A percentile compares a stretch with the other conserved stretches of the same genome.
phyloP scores from a whole-genome alignment of 73 alveolate species.

The Stentor coeruleus region DNA sequence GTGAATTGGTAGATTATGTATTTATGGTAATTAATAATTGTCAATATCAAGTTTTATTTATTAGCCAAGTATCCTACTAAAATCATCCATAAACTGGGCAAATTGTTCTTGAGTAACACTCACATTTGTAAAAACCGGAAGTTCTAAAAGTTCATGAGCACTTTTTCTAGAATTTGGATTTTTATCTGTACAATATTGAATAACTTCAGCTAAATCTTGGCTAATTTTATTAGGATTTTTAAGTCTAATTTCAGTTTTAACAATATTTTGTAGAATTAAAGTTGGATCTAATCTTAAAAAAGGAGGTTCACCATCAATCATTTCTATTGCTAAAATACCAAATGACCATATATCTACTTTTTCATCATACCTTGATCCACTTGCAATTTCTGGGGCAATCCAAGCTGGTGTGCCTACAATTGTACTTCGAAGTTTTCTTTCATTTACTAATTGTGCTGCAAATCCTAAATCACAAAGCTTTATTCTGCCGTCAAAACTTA shows the following conservation, averaged over 20 bases:
- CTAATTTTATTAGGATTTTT: background rate
- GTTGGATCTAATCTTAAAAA: background rate
- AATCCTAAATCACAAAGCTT: constrained; percentile 84
- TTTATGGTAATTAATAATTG: too few relatives aligned
- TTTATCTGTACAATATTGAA: background rate
- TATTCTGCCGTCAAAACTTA: constrained; percentile 63
- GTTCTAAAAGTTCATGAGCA: background rate
- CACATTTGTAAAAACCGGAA: background rate
- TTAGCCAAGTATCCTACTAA: too few relatives aligned
- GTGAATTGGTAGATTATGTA: too few relatives aligned
- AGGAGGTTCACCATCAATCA: constrained; percentile 62
- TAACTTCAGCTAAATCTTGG: background rate
- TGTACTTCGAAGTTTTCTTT: constrained; percentile 39
- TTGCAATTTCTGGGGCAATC: constrained; percentile 87
- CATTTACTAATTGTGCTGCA: constrained; percentile 66
- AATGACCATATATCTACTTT: constrained; percentile 81
- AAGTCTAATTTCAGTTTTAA: background rate
- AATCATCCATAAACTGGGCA: too few relatives aligned
- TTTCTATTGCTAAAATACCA: constrained; percentile 69
- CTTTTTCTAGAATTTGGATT: background rate
- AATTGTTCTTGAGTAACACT: background rate
- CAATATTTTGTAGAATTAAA: too few relatives aligned
- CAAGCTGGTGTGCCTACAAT: constrained; percentile 69
- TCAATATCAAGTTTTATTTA: too few relatives aligned
- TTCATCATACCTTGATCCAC: constrained; percentile 53